A percentile compares a stretch with the other conserved stretches of the same genome.
Evolutionary conservation across 768 basidiomycete genomes (phyloP).

Genomic region (Hebeloma cylindrosporum): DNA sequence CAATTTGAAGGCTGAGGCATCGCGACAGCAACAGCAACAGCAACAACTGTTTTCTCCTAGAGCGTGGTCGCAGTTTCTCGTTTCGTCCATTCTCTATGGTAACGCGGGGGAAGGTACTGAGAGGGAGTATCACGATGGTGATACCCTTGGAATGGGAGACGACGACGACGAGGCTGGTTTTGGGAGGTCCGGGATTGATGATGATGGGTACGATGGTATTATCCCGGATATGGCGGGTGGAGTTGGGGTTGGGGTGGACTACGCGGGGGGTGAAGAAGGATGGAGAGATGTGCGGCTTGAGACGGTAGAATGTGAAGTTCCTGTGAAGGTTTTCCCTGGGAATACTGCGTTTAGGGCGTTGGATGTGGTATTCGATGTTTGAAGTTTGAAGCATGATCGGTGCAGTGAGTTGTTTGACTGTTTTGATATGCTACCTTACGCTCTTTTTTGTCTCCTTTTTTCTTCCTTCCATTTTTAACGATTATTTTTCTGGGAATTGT

Average conservation of each 20-base stretch:
- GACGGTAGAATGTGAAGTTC: conserved; percentile 93
- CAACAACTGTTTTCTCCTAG: too few species aligned
- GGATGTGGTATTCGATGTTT: conserved; percentile 76
- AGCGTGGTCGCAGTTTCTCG: conserved; percentile 42
- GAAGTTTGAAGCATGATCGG: conserved; percentile 1
- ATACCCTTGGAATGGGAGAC: conserved; percentile 43
- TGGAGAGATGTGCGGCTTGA: conserved; percentile 75
- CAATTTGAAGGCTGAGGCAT: conserved; percentile 21
- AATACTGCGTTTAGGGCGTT: conserved; percentile 83
- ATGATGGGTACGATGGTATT: conserved; percentile 49
- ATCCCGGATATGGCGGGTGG: conserved; percentile 47
- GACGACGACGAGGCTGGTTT: conserved; percentile 40
- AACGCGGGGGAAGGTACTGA: conserved; percentile 35
- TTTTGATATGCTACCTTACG: too few species aligned
- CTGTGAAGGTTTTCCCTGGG: conserved; percentile 84
- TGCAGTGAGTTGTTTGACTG: too few species aligned
- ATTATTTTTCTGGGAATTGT: too few species aligned
- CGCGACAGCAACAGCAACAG: conserved; percentile 12
- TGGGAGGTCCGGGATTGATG: conserved; percentile 47
- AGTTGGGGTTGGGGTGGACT: conserved; percentile 52
- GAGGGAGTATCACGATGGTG: conserved; percentile 60
- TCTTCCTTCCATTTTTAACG: too few species aligned
- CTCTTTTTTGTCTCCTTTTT: too few species aligned
- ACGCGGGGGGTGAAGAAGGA: conserved; percentile 50
- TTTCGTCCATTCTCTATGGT: conserved; percentile 32